Conservation (phyloP, 169 alveolate species). For the Plasmodium gonderi region DNA sequence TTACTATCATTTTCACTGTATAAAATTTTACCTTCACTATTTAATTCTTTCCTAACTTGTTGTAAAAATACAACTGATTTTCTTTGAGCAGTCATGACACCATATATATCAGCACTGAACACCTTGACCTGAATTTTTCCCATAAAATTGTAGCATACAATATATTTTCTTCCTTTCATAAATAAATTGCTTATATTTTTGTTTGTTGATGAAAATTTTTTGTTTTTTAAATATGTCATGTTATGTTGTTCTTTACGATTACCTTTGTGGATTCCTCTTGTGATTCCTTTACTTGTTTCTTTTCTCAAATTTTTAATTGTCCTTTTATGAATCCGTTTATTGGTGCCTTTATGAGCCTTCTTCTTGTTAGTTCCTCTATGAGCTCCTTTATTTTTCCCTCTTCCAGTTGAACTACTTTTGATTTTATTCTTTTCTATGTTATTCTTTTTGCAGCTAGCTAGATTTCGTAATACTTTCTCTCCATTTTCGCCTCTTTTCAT, state of each 20-base stretch:
- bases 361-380: background rate
- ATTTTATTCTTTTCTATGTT: background rate
- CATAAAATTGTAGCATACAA: slow-evolving; percentile 38
- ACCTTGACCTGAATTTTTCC: slow-evolving; percentile 63
- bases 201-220: slow-evolving; percentile 25
- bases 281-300: background rate
- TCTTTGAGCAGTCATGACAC: slow-evolving; percentile 36
- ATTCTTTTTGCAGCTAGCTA: background rate
- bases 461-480: background rate
- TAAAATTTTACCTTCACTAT: slow-evolving; percentile 53
- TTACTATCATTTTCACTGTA: slow-evolving; percentile 42
- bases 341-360: background rate
- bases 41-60: slow-evolving; percentile 34
- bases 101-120: slow-evolving; percentile 56
- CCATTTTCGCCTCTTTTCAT: background rate
- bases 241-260: background rate
- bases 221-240: slow-evolving; percentile 8
- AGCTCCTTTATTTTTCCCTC: background rate
- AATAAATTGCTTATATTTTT: slow-evolving; percentile 36
- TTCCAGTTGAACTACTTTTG: background rate
- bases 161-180: slow-evolving; percentile 49
- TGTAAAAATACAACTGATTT: slow-evolving; percentile 55
- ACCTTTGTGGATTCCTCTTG: background rate
- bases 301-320: background rate
- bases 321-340: background rate